phyloP scores from a whole-genome alignment of 139 green algal species.

The Chlamydomonas sphaeroides region DNA sequence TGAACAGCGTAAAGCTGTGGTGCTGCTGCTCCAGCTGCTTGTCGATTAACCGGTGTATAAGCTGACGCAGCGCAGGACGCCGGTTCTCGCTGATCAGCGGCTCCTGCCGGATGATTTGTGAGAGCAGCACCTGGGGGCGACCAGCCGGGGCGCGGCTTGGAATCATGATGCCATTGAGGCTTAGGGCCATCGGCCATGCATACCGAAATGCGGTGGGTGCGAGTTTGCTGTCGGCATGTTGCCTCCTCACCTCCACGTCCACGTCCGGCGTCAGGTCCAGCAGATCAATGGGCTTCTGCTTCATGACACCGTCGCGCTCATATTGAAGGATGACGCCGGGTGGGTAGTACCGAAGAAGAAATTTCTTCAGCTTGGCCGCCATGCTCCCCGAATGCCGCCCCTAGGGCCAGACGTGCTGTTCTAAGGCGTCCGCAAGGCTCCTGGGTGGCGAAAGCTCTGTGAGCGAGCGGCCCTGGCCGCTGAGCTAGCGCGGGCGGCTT shows the following conservation, averaged over 20 bases:
- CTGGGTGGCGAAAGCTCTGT: too few relatives aligned
- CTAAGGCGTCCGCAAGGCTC: too few relatives aligned
- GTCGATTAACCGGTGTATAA: slow-evolving; percentile 66
- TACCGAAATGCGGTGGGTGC: too few relatives aligned
- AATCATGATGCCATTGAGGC: too few relatives aligned
- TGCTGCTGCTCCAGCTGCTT: slow-evolving; percentile 67
- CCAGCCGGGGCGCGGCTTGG: too few relatives aligned
- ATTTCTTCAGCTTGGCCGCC: slow-evolving; percentile 75
- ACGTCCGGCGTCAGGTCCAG: slow-evolving; percentile 71
- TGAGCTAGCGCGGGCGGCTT: too few relatives aligned
- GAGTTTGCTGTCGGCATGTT: too few relatives aligned
- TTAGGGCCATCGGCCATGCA: too few relatives aligned
- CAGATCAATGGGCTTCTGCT: slow-evolving; percentile 74
- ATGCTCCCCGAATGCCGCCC: too few relatives aligned
- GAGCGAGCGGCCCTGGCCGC: too few relatives aligned
- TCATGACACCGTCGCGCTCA: slow-evolving; percentile 63
- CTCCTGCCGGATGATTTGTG: slow-evolving; percentile 71
- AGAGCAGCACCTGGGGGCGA: slow-evolving; percentile 55
- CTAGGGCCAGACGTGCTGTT: too few relatives aligned
- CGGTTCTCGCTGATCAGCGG: slow-evolving; percentile 69
- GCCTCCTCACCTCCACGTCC: slow-evolving; percentile 78
- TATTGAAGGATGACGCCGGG: slow-evolving; percentile 83
- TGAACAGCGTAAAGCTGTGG: slow-evolving; percentile 71
- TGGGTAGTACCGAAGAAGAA: slow-evolving; percentile 82
- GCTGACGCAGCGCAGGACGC: slow-evolving; percentile 57